Evolutionary conservation across 2,329 filamentous ascomycete species (phyloP).

Genomic region (Arthroderma sp.): DNA sequence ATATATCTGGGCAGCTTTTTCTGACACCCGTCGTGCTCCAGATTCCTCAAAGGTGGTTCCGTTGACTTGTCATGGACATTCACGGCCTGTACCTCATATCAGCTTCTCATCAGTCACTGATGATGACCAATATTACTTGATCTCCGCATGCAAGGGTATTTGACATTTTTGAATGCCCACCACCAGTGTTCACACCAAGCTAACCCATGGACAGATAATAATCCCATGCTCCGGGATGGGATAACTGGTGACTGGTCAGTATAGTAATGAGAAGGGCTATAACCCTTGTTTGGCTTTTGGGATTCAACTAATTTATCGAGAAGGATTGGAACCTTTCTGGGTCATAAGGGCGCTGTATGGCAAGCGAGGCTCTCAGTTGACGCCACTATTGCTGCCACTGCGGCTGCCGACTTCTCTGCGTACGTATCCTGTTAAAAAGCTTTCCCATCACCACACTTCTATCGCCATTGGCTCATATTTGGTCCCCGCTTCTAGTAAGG

Average conservation of each 20-base stretch:
- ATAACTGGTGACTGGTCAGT: constrained; percentile 81
- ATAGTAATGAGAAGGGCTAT: neutral
- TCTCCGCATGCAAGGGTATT: constrained; percentile 79
- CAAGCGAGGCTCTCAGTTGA: constrained; percentile 83
- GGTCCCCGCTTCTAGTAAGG: constrained; percentile 49
- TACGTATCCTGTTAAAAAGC: constrained; percentile 32
- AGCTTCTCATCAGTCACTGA: constrained; percentile 75
- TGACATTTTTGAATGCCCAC: constrained; percentile 4
- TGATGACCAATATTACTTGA: constrained; percentile 77
- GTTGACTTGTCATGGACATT: constrained; percentile 88
- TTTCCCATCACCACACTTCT: neutral
- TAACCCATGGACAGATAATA: constrained; percentile 58
- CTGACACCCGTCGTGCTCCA: constrained; percentile 1
- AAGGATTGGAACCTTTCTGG: constrained; percentile 91
- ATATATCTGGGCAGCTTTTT: constrained; percentile 7
- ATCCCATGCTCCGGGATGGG: constrained; percentile 95
- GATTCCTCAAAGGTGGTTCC: constrained; percentile 43
- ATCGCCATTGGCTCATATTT: constrained; percentile 4
- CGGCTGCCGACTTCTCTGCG: constrained; percentile 92
- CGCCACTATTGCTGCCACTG: constrained; percentile 77
- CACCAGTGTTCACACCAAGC: neutral
- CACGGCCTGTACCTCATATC: constrained; percentile 79
- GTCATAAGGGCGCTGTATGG: constrained; percentile 97
- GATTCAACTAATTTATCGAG: constrained; percentile 2
- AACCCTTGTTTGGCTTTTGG: neutral